Evolutionary conservation across 192 early-diverging fungal genomes (phyloP).

Genomic region (Coemansia sp.): DNA sequence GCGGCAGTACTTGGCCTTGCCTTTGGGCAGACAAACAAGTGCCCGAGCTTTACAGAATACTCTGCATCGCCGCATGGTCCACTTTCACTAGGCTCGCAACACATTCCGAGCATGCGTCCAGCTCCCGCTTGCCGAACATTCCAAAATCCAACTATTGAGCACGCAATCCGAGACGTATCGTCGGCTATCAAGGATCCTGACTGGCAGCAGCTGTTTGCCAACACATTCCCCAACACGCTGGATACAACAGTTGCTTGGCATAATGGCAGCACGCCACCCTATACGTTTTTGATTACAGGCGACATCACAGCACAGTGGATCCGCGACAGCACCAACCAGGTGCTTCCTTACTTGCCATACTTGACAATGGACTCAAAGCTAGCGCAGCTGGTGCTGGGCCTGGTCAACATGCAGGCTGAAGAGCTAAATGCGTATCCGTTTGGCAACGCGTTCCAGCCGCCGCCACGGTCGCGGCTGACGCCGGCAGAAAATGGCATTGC

Average conservation of each 20-base stretch:
- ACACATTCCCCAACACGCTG: constrained; percentile 66
- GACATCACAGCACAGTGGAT: constrained; percentile 74
- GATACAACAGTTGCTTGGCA: constrained; percentile 69
- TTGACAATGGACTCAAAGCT: constrained; percentile 33
- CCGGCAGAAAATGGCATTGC: constrained; percentile 34
- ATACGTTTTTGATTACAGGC: constrained; percentile 68
- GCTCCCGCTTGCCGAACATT: constrained; percentile 53
- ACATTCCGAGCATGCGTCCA: constrained; percentile 48
- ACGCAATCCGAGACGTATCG: constrained; percentile 31
- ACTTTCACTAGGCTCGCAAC: constrained; percentile 16
- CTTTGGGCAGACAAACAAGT: constrained; percentile 1
- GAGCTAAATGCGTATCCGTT: constrained; percentile 48
- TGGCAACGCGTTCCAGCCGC: constrained; percentile 67
- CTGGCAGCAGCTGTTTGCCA: constrained; percentile 57
- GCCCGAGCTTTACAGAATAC: constrained; percentile 46
- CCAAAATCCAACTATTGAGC: constrained; percentile 49
- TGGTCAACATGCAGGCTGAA: constrained; percentile 59
- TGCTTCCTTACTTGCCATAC: constrained; percentile 57
- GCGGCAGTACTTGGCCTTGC: background rate
- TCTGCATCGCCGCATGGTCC: constrained; percentile 24
- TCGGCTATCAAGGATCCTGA: constrained; percentile 53
- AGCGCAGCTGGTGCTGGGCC: constrained; percentile 53
- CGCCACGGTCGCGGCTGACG: constrained; percentile 36
- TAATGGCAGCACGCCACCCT: constrained; percentile 33
- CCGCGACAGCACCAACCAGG: constrained; percentile 69